Evolutionary conservation across 2,329 filamentous ascomycete species (phyloP), one percentile per base, ranked within the genome.

Genomic region (Colletotrichum agaves): DNA sequence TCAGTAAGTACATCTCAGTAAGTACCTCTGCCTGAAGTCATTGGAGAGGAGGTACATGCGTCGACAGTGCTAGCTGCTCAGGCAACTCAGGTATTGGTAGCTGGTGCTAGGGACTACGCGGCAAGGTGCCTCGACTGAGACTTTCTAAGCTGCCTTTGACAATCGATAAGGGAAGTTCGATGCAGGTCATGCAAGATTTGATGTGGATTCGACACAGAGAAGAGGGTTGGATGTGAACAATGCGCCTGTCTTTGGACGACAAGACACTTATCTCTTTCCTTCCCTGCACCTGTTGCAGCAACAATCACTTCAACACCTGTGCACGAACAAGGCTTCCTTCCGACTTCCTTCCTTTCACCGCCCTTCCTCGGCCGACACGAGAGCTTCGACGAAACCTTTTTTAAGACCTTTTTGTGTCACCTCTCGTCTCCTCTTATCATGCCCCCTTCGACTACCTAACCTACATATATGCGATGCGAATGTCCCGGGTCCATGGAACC

Each of bases 81-180:
- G 10, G 33, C 13, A 23, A 11, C 17, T 12, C 17, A 21, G 43
- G n/a, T 21, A 21, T 10, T 6, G 23, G 23, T 6, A 27, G 23
- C 23, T 27, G 27, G 31, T 53, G 50, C 33, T 50, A 59, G 43
- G 31, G 44, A 46, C 37, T 13, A 31, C 50, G 52, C n/a, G 31
- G 44, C 52, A 58, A 63, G n/a, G 46, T 49, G 43, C 41, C 27
- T 59, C 46, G 31, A 58, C 43, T 63, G 31, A 50, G 39, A 6
- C 15, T 63, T 31, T 23, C 31, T 46, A 49, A 58, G 60, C n/a
- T 47, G 46, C 52, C 60, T 53, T 33, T 37, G 52, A 11, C 33
- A 69, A 52, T 62, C 62, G 66, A 69, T 67, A 67, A 61, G 62
- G 58, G 46, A 49, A 62, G 62, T 43, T 61, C 15, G 44, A 67